phyloP scores from a whole-genome alignment of 306 rosid species.

The Astragalus glycyphyllos region DNA sequence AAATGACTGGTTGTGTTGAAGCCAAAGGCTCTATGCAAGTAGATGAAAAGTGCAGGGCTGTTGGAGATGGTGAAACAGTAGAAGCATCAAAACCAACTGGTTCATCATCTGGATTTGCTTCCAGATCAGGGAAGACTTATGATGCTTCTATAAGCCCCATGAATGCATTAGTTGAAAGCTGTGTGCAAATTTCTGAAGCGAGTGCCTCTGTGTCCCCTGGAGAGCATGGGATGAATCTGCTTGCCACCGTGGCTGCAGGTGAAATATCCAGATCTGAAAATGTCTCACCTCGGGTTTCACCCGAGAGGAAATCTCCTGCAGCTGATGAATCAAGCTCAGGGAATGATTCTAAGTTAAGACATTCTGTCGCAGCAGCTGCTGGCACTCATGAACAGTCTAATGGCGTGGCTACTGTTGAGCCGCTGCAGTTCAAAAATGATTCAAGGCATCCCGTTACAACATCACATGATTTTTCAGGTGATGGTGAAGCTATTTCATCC shows the following conservation, averaged over 20 bases:
- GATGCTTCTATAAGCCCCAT: slow-evolving; percentile 82
- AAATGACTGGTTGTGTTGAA: slow-evolving; percentile 59
- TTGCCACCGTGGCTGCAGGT: slow-evolving; percentile 88
- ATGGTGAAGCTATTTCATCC: slow-evolving; percentile 47
- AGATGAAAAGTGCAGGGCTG: slow-evolving; percentile 55
- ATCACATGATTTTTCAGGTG: slow-evolving; percentile 38
- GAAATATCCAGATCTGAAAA: slow-evolving; percentile 74
- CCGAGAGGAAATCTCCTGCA: slow-evolving; percentile 55
- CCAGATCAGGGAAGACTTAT: slow-evolving; percentile 58
- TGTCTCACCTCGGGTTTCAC: slow-evolving; percentile 63
- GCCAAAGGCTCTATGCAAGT: slow-evolving; percentile 55
- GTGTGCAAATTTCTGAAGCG: slow-evolving; percentile 76
- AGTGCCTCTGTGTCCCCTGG: slow-evolving; percentile 58
- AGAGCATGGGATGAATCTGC: slow-evolving; percentile 90
- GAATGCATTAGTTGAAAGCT: slow-evolving; percentile 83
- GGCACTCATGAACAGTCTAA: slow-evolving; percentile 40
- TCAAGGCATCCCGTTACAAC: slow-evolving; percentile 17
- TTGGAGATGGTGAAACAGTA: slow-evolving; percentile 52
- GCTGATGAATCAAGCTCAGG: slow-evolving; percentile 53
- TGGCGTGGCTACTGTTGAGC: slow-evolving; percentile 41
- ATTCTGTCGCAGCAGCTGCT: slow-evolving; percentile 44
- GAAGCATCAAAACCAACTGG: slow-evolving; percentile 57
- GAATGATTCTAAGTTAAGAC: slow-evolving; percentile 55
- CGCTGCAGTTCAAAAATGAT: slow-evolving; percentile 42
- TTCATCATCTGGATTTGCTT: slow-evolving; percentile 55